Conservation (phyloP, 1,139 yeast species). For the Sugiyamaella pinicola region DNA sequence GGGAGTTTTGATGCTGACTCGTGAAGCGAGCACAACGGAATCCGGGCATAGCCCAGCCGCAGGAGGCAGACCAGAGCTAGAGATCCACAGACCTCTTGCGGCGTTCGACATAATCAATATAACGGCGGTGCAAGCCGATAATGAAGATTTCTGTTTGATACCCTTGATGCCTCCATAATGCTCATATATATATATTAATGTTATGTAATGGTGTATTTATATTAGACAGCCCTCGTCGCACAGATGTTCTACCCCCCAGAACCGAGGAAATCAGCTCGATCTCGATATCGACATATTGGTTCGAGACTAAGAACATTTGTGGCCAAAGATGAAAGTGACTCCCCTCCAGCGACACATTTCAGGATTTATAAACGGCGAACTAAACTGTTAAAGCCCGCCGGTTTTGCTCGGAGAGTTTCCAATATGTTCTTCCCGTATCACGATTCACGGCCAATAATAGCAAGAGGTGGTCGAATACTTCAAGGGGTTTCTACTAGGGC, state of each 20-base stretch:
- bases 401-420: not conserved
- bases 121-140: no score
- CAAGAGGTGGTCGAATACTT: not conserved
- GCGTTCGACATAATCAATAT: not conserved
- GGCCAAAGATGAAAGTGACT: not conserved
- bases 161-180: not conserved
- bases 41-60: no score
- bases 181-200: not conserved
- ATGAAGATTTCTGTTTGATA: no score
- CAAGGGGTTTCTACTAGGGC: not conserved
- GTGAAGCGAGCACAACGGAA: no score
- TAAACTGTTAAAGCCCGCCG: not conserved
- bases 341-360: not conserved
- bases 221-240: not conserved
- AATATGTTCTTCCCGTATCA: not conserved
- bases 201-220: not conserved
- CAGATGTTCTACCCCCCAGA: constrained; percentile 14
- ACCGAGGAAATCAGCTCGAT: constrained; percentile 5
- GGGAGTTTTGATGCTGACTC: no score
- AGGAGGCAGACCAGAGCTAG: no score
- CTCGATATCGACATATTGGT: not conserved
- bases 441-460: not conserved
- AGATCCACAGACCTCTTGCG: no score
- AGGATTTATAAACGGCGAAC: not conserved
- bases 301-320: not conserved